Percentiles rank a stretch among this genome's conserved stretches.
These are phyloP conservation scores for Colletotrichum simmondsii DNA, from an alignment of 2,329 filamentous ascomycete species.

Conservation along the genomic window DNA sequence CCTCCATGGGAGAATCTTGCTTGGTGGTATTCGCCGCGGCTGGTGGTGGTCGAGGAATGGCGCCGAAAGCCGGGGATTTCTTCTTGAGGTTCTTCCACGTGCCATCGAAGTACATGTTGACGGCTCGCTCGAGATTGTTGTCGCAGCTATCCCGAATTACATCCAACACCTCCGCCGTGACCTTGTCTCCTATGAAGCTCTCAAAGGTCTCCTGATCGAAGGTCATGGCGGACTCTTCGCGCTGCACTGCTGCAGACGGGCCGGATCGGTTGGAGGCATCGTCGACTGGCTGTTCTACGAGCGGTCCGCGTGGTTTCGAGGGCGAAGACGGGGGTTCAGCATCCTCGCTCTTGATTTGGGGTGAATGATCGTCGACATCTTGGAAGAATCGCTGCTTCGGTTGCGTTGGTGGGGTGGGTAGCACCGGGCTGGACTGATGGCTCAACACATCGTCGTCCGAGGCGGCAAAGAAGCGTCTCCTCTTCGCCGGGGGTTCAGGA, in stretches of 20 bases:
- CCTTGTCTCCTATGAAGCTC: conserved; percentile 67
- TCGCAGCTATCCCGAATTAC: conserved; percentile 65
- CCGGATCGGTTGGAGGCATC: conserved; percentile 34
- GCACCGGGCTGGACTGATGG: conserved; percentile 27
- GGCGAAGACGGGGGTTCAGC: conserved; percentile 23
- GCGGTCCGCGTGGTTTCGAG: conserved; percentile 34
- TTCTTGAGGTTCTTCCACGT: conserved; percentile 67
- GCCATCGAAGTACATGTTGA: conserved; percentile 78
- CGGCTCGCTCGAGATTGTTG: conserved; percentile 69
- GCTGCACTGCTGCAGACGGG: conserved; percentile 28
- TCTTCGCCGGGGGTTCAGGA: conserved; percentile 58
- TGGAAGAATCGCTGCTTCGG: conserved; percentile 50
- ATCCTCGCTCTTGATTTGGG: conserved; percentile 37
- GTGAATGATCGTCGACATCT: conserved; percentile 44
- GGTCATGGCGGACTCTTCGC: conserved; percentile 43
- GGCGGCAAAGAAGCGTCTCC: conserved; percentile 57
- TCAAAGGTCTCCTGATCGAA: conserved; percentile 71
- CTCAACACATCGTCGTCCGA: conserved; percentile 39
- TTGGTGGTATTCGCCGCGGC: neutral
- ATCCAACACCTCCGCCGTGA: conserved; percentile 59
- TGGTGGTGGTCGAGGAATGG: neutral
- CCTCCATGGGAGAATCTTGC: conserved; percentile 3
- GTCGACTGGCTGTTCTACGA: conserved; percentile 37
- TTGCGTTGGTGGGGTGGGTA: conserved; percentile 30
- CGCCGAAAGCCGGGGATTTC: conserved; percentile 33